phyloP scores from a whole-genome alignment of 1,284 basidiomycete species.

The Rhodofomes roseus region DNA sequence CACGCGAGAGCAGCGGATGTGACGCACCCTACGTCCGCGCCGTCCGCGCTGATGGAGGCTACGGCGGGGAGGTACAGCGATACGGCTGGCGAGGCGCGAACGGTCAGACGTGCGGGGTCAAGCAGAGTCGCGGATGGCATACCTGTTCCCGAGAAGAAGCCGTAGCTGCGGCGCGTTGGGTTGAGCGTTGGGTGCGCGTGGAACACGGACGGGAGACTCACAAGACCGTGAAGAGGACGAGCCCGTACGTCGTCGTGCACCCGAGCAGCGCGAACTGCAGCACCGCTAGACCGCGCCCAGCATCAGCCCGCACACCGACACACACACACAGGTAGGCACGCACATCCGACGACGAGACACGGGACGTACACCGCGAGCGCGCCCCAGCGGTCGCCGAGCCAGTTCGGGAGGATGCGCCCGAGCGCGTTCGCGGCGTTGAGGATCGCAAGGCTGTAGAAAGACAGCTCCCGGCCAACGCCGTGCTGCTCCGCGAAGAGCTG shows the following conservation, averaged over 20 bases:
- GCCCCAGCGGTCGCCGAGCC: slow-evolving; percentile 22
- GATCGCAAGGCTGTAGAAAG: slow-evolving; percentile 24
- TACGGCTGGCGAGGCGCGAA: neutral
- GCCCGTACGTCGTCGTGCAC: slow-evolving; percentile 17
- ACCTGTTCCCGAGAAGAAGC: slow-evolving; percentile 21
- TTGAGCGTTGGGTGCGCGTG: neutral
- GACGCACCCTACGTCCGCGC: slow-evolving; percentile 1
- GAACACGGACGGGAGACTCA: slow-evolving; percentile 7
- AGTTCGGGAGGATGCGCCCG: slow-evolving; percentile 22
- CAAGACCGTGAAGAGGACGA: slow-evolving; percentile 20
- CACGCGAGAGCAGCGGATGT: neutral
- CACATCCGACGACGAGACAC: neutral
- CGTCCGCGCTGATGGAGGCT: neutral
- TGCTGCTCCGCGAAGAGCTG: slow-evolving; percentile 23
- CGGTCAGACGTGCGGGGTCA: neutral
- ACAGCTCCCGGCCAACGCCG: slow-evolving; percentile 14
- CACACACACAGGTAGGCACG: neutral
- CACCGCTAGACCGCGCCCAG: slow-evolving; percentile 8
- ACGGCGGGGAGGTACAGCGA: slow-evolving; percentile 6
- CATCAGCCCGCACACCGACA: neutral
- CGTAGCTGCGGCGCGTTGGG: slow-evolving; percentile 10
- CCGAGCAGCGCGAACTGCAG: slow-evolving; percentile 23
- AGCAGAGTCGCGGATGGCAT: neutral
- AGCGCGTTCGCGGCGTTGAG: slow-evolving; percentile 21
- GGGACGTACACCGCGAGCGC: slow-evolving; percentile 20